phyloP scores from a whole-genome alignment of 1,139 yeast species.

The Blastobotrys persicus region DNA sequence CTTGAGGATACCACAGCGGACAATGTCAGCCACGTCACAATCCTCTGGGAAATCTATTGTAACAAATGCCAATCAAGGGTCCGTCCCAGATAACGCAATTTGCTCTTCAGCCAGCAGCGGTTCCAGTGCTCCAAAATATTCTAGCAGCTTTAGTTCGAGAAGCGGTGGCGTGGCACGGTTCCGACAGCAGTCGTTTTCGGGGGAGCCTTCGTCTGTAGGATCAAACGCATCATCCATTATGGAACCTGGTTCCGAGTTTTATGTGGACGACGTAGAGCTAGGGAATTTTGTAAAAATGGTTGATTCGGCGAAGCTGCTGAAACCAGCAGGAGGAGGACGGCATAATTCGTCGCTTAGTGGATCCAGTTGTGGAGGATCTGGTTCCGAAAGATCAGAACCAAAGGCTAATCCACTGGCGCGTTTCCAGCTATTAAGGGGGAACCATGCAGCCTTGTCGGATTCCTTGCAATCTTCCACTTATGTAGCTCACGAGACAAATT shows the following conservation, averaged over 20 bases:
- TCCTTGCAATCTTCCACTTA: conserved; percentile 32
- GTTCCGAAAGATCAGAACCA: conserved; percentile 12
- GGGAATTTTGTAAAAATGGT: conserved; percentile 78
- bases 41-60: conserved; percentile 9
- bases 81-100: conserved; percentile 21
- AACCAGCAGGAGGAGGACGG: not conserved
- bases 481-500: conserved; percentile 13
- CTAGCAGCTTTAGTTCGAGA: conserved; percentile 36
- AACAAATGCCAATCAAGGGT: conserved; percentile 1
- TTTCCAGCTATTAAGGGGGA: conserved; percentile 48
- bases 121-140: conserved; percentile 29
- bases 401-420: conserved; percentile 40
- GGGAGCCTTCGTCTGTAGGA: conserved; percentile 28
- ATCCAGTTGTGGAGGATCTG: not conserved
- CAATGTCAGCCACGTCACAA: conserved; percentile 23
- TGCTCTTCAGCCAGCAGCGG: conserved; percentile 28
- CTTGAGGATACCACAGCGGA: conserved; percentile 30
- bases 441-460: conserved; percentile 45
- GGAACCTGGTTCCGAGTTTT: conserved; percentile 39
- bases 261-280: conserved; percentile 61
- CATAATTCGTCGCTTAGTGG: not conserved
- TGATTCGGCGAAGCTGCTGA: conserved; percentile 47
- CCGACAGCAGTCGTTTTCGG: conserved; percentile 25
- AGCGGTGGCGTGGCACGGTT: conserved; percentile 27
- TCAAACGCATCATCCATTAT: conserved; percentile 27